Evolutionary conservation across 2,329 filamentous ascomycete genomes (phyloP).

Genomic region (Hypoxylon sp.): DNA sequence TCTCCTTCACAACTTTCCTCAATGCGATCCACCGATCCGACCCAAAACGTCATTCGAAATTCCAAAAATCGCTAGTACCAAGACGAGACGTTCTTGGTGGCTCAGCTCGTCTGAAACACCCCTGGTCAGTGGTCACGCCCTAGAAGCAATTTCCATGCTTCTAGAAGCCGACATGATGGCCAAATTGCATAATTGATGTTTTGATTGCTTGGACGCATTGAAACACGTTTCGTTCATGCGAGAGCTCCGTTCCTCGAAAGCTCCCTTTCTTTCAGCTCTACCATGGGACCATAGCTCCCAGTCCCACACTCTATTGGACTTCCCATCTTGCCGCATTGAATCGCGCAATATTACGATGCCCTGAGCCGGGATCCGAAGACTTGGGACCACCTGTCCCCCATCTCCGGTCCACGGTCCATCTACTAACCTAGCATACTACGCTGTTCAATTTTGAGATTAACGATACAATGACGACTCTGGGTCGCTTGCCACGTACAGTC

Average conservation of each 20-base stretch:
- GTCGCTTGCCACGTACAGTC: conserved; percentile 36
- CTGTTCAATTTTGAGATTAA: conserved; percentile 36
- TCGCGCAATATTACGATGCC: conserved; percentile 54
- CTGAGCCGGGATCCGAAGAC: conserved; percentile 42
- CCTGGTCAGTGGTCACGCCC: conserved; percentile 37
- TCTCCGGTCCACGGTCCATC: conserved; percentile 28
- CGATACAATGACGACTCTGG: conserved; percentile 37
- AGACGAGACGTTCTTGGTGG: conserved; percentile 21
- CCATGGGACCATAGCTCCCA: conserved; percentile 31
- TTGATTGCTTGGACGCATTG: conserved; percentile 61
- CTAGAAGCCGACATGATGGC: conserved; percentile 42
- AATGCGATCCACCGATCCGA: conserved; percentile 19
- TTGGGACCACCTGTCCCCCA: conserved; percentile 35
- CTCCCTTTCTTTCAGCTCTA: conserved; percentile 45
- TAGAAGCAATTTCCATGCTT: conserved; percentile 45
- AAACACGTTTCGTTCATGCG: conserved; percentile 62
- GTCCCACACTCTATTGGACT: conserved; percentile 43
- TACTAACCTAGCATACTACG: conserved; percentile 20
- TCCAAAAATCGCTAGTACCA: conserved; percentile 4
- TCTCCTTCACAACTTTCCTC: conserved; percentile 8
- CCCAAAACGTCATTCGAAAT: conserved; percentile 24
- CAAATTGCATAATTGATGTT: conserved; percentile 59
- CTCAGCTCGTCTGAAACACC: conserved; percentile 39
- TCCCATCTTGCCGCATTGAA: conserved; percentile 52
- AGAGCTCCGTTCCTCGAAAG: conserved; percentile 47